These are phyloP conservation scores for Monosporascus cannonballus DNA, from an alignment of 2,329 filamentous ascomycete species.

Conservation along the genomic window DNA sequence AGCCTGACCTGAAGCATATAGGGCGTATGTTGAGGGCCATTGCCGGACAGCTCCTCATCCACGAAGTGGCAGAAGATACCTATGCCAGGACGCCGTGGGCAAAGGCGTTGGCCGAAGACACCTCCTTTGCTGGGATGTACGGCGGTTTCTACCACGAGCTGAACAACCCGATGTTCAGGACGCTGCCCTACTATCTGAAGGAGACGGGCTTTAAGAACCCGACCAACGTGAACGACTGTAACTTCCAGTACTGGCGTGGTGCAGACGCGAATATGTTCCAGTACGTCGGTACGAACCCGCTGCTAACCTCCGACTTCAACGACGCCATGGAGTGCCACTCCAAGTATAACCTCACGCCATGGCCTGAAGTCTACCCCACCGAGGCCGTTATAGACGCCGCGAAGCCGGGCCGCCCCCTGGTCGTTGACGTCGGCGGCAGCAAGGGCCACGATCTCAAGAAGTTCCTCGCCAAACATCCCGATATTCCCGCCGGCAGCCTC, in stretches of 20 bases:
- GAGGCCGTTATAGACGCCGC: constrained; percentile 20
- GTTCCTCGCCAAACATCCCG: constrained; percentile 22
- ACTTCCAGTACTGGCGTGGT: constrained; percentile 27
- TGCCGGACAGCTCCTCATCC: constrained; percentile 28
- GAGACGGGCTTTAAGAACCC: constrained; percentile 28
- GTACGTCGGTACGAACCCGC: constrained; percentile 23
- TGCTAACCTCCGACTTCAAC: constrained; percentile 26
- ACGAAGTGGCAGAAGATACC: constrained; percentile 27
- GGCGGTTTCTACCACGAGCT: constrained; percentile 28
- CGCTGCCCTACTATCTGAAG: constrained; percentile 27
- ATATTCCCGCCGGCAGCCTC: constrained; percentile 18
- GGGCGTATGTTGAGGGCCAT: constrained; percentile 30
- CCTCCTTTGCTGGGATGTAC: constrained; percentile 24
- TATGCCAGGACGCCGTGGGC: constrained; percentile 29
- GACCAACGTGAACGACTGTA: constrained; percentile 24
- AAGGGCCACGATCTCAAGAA: constrained; percentile 32
- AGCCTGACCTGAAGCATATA: constrained; percentile 3
- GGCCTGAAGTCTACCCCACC: constrained; percentile 30
- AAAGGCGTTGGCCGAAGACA: constrained; percentile 21
- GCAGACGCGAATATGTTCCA: constrained; percentile 24
- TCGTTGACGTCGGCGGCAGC: constrained; percentile 30
- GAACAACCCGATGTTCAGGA: constrained; percentile 24
- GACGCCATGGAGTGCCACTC: constrained; percentile 33
- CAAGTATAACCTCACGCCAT: constrained; percentile 30
- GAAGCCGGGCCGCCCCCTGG: constrained; percentile 22